Conservation (phyloP, 306 rosid genomes). For the Herpetospermum pedunculosum region DNA sequence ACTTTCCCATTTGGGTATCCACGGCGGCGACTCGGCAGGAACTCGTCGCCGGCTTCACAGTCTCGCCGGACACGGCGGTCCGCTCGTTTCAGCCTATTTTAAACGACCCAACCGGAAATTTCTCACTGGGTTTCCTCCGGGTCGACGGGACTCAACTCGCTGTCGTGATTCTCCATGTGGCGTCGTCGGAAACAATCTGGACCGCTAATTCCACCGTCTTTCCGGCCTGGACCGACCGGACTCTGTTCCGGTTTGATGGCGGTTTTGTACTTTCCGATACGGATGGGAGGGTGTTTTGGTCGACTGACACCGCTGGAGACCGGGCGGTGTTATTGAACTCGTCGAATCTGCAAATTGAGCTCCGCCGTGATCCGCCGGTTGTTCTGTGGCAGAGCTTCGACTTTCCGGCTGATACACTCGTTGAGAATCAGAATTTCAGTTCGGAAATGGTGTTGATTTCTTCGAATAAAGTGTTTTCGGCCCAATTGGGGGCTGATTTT, state of each 20-base stretch:
- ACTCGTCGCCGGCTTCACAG: constrained; percentile 44
- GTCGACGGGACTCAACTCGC: constrained; percentile 31
- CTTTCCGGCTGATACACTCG: constrained; percentile 55
- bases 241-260: constrained; percentile 61
- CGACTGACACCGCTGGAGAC: constrained; percentile 43
- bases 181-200: constrained; percentile 62
- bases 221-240: constrained; percentile 40
- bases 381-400: constrained; percentile 69
- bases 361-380: neutral
- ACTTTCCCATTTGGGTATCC: neutral
- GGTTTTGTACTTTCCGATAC: constrained; percentile 50
- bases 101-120: constrained; percentile 37
- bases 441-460: constrained; percentile 33
- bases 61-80: constrained; percentile 28
- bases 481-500: constrained; percentile 41
- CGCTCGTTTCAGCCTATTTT: constrained; percentile 55
- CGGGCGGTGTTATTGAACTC: constrained; percentile 40
- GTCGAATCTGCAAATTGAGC: constrained; percentile 46
- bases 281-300: constrained; percentile 31
- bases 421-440: constrained; percentile 59
- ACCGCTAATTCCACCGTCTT: constrained; percentile 31
- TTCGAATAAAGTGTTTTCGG: constrained; percentile 29
- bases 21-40: constrained; percentile 11
- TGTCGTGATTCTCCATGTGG: constrained; percentile 52
- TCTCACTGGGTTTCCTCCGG: constrained; percentile 80